Evolutionary conservation across 257 asterid genomes (phyloP), one percentile per base, ranked within the genome.

Genomic region (Lantana camara): DNA sequence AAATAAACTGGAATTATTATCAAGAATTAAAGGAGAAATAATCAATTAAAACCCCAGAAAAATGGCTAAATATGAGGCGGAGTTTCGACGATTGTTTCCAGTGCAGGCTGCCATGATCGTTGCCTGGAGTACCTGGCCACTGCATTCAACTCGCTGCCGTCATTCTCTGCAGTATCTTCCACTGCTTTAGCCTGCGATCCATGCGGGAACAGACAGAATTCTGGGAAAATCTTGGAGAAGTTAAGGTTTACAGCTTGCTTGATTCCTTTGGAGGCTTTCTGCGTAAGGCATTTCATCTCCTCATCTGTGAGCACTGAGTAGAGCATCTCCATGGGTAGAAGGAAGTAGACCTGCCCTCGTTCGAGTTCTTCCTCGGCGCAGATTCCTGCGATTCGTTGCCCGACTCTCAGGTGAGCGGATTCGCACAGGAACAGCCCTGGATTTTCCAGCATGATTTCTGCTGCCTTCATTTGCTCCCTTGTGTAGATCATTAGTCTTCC

Each of bases 101-200:
- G 64, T 0, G 90, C 88, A 42, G 96, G 96, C 67, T 71, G 75
- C 96, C 96, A 88, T 7, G 93, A 83, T 75, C 91, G 68, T 34
- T 77, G 94, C 34, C 87, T 79, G 0, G 88, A 77, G 46, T 32
- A 82, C 60, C 74, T 75, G 27, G 66, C 78, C n/a, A 24, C 50
- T 7, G 23, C 58, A 60, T 68, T 71, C 1, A 58, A 52, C 44
- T 52, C 38, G 34, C 45, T 4, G 4, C 17, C 22, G 17, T 44
- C 50, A 11, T 24, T 56, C 15, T 14, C 61, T 15, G 40, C 68
- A 55, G 41, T 30, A 0, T 64, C 78, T 56, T 56, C 70, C 46
- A 15, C 62, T 17, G 30, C 64, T 60, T 42, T 50, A 22, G 52
- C 41, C 5, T 67, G 52, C n/a, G 82, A 61, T 0, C 24, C 59